Percentiles rank a stretch among this genome's conserved stretches.
Conservation (phyloP, 208 protist species). For the Trypanosoma platydactyli region DNA sequence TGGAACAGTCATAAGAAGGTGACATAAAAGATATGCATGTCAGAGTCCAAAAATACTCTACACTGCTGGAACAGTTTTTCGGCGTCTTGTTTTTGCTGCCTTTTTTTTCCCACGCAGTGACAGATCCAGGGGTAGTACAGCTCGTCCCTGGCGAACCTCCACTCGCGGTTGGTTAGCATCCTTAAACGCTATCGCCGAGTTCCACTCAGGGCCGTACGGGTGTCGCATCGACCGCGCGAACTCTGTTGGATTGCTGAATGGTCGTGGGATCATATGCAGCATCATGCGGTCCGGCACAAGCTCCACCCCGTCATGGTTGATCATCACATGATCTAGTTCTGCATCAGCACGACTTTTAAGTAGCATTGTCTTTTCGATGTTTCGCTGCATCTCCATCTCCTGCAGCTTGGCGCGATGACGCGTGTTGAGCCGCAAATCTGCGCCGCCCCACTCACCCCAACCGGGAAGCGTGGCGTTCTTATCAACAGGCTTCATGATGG, state of each 20-base stretch:
- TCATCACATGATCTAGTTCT: constrained; percentile 90
- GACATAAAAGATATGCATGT: not conserved
- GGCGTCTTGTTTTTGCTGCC: constrained; percentile 64
- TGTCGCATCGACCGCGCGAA: constrained; percentile 91
- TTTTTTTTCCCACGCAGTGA: constrained; percentile 60
- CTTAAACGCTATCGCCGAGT: constrained; percentile 78
- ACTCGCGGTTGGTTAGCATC: constrained; percentile 81
- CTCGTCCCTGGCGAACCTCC: constrained; percentile 78
- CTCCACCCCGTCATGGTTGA: constrained; percentile 93
- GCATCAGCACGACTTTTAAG: constrained; percentile 85
- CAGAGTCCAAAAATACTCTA: no score
- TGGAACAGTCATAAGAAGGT: not conserved
- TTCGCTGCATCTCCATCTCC: constrained; percentile 48
- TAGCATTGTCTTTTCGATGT: constrained; percentile 79
- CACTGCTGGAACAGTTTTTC: constrained; percentile 42
- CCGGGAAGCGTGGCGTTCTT: constrained; percentile 84
- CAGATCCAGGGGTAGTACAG: constrained; percentile 76
- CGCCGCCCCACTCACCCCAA: constrained; percentile 93
- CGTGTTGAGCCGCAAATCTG: constrained; percentile 76
- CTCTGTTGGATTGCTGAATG: constrained; percentile 89
- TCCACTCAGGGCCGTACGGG: constrained; percentile 89
- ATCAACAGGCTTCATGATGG: constrained; percentile 85
- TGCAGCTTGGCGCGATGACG: constrained; percentile 66
- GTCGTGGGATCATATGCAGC: constrained; percentile 89
- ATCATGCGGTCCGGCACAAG: constrained; percentile 88